A percentile compares a stretch with the other conserved stretches of the same genome.
Evolutionary conservation across 2,329 filamentous ascomycete species (phyloP).

Genomic region (Cadophora sp.): DNA sequence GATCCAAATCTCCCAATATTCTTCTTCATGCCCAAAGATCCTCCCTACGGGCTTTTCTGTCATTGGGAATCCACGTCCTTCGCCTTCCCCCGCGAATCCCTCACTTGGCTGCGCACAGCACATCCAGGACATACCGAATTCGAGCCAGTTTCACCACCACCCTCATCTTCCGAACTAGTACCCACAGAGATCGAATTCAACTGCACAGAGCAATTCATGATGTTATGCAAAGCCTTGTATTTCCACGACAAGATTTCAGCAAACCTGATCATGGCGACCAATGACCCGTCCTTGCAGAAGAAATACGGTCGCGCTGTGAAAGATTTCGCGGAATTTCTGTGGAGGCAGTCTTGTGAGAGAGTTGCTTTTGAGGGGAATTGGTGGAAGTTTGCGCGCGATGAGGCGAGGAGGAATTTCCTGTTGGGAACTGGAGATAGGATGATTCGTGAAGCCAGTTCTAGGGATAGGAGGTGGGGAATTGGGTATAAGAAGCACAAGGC

Average conservation of each 20-base stretch:
- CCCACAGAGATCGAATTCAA: slow-evolving; percentile 43
- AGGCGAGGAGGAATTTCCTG: slow-evolving; percentile 39
- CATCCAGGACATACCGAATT: slow-evolving; percentile 30
- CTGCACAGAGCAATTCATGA: slow-evolving; percentile 52
- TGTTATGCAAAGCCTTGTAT: slow-evolving; percentile 50
- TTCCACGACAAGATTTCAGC: slow-evolving; percentile 45
- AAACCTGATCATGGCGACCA: slow-evolving; percentile 39
- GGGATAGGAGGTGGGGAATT: slow-evolving; percentile 48
- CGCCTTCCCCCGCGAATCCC: slow-evolving; percentile 41
- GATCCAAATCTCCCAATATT: slow-evolving; percentile 36
- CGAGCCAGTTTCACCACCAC: slow-evolving; percentile 14
- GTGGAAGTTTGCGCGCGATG: slow-evolving; percentile 46
- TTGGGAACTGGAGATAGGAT: slow-evolving; percentile 44
- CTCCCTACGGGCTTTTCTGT: slow-evolving; percentile 46
- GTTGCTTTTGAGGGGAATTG: slow-evolving; percentile 46
- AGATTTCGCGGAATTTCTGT: slow-evolving; percentile 43
- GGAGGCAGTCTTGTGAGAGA: slow-evolving; percentile 32
- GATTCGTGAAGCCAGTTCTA: slow-evolving; percentile 44
- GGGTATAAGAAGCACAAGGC: slow-evolving; percentile 38
- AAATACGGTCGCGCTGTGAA: slow-evolving; percentile 39
- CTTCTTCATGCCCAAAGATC: slow-evolving; percentile 45
- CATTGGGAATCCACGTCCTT: slow-evolving; percentile 47
- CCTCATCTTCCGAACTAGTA: slow-evolving; percentile 16
- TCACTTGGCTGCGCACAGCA: slow-evolving; percentile 38
- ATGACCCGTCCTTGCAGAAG: slow-evolving; percentile 44